Base-by-base conservation (phyloP, 768 basidiomycete genomes). In the Trametes cubensis region DNA sequence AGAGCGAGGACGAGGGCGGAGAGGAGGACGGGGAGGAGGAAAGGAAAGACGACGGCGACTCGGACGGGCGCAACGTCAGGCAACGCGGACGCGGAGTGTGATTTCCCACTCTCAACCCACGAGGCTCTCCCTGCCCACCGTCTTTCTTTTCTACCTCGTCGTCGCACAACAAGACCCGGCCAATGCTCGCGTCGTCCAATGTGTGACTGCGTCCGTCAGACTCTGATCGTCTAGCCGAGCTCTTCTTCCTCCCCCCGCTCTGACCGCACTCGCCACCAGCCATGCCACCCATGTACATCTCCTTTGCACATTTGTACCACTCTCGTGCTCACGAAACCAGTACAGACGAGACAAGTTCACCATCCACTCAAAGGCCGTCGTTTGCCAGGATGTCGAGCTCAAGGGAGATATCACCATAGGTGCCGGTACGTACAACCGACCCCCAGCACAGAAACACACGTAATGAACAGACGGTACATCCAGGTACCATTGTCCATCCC, bases 331-430 rank as follows among this genome's bases (percentile, higher is more conserved):
- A 63, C 56, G 10, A 5, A 15, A 10, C 14, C 41, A 21, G 39
- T 38, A 2, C 70, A 94, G 92, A 75, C 89, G 90, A 66, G 90
- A 94, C 78, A 92, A 90, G 72, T 89, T 92, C 70, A 90, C 88
- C 6, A 92, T 97, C 47, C 93, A 96, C 66, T 91, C 94, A 2
- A 93, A 88, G 71, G 90, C 94, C 6, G 83, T 96, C 50, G 90
- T 98, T 28, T 94, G 92, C 72, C 90, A 94, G 71, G 95, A 97
- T 77, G 92, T 93, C 30, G 95, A 98, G 64, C 81, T 98, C 67
- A 92, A 93, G 72, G 96, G 97, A 53, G 90, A 95, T 69, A 91
- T 96, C 56, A 95, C 94, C 20, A 90, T 99, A 60, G 95, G 94
- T 26, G 81, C 91, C 71, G 90, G 92, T 86, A 53, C 30, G 61